A percentile compares a stretch with the other conserved stretches of the same genome.
Evolutionary conservation across 1,284 basidiomycete genomes (phyloP).

Genomic region (Pholiota adiposa): DNA sequence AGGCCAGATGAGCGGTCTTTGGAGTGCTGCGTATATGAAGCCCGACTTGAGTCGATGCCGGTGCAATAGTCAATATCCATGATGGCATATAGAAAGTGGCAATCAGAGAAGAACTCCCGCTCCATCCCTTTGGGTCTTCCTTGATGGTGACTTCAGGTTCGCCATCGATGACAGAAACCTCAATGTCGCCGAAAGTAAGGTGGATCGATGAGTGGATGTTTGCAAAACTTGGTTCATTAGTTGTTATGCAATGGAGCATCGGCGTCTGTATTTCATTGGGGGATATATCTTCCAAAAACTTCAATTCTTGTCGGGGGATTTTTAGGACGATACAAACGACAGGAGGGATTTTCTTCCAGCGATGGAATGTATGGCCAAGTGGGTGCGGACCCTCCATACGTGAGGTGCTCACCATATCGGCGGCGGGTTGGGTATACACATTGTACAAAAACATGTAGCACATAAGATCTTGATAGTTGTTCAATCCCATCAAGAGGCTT

Average conservation of each 20-base stretch:
- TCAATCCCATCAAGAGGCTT: conserved; percentile 35
- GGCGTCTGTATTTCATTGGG: conserved; percentile 35
- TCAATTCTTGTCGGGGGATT: conserved; percentile 36
- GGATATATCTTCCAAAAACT: conserved; percentile 30
- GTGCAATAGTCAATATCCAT: conserved; percentile 33
- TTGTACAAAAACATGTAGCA: conserved; percentile 39
- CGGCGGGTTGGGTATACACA: conserved; percentile 27
- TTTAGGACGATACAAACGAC: conserved; percentile 38
- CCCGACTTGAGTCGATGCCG: conserved; percentile 25
- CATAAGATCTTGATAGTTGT: conserved; percentile 47
- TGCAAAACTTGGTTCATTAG: conserved; percentile 15
- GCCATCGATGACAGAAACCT: conserved; percentile 21
- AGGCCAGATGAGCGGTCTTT: not conserved
- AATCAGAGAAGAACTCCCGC: conserved; percentile 39
- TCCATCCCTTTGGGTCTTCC: conserved; percentile 39
- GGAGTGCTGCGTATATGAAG: conserved; percentile 36
- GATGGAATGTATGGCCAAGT: conserved; percentile 26
- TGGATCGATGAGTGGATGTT: conserved; percentile 43
- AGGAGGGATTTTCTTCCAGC: conserved; percentile 38
- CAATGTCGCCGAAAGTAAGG: conserved; percentile 38
- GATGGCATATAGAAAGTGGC: conserved; percentile 43
- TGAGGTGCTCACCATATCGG: conserved; percentile 11
- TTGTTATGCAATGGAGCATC: conserved; percentile 38
- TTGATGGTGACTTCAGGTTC: conserved; percentile 29
- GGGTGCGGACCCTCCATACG: not conserved